Evolutionary conservation across 192 early-diverging fungal genomes (phyloP).

Genomic region (Linnemannia elongata): DNA sequence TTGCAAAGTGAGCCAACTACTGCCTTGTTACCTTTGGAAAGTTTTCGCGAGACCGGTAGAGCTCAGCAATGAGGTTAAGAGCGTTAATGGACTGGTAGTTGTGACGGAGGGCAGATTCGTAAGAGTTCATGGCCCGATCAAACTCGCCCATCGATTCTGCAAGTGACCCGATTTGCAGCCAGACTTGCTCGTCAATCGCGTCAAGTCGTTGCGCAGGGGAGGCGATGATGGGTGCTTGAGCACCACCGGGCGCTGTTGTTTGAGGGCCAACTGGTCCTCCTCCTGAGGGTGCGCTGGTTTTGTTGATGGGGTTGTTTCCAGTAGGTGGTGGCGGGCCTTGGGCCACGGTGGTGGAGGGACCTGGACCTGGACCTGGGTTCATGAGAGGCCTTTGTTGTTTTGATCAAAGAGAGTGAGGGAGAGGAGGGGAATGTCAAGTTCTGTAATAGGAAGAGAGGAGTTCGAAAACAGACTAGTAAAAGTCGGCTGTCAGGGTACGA

Average conservation of each 20-base stretch:
- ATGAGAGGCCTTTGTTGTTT: background rate
- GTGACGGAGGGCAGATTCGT: conserved; percentile 91
- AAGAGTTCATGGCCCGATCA: conserved; percentile 88
- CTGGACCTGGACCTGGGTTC: conserved; percentile 28
- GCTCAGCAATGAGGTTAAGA: conserved; percentile 83
- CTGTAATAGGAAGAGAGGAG: background rate
- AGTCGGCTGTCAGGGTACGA: background rate
- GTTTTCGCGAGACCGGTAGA: conserved; percentile 87
- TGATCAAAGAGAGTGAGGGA: background rate
- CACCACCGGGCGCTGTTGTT: background rate
- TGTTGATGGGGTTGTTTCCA: background rate
- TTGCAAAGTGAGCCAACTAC: background rate
- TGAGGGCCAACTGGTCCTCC: conserved; percentile 17
- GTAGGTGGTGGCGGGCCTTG: background rate
- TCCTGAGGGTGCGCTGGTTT: background rate
- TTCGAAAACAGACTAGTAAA: background rate
- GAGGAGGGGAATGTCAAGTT: too few species aligned
- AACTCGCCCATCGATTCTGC: conserved; percentile 74
- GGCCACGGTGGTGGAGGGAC: background rate
- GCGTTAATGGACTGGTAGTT: conserved; percentile 92
- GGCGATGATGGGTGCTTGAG: conserved; percentile 11
- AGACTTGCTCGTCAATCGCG: conserved; percentile 70
- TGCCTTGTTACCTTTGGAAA: conserved; percentile 79
- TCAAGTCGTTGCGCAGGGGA: conserved; percentile 64
- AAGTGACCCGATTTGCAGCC: conserved; percentile 70